phyloP scores from a whole-genome alignment of 2,329 filamentous ascomycete genomes.

The Talaromyces sp. region DNA sequence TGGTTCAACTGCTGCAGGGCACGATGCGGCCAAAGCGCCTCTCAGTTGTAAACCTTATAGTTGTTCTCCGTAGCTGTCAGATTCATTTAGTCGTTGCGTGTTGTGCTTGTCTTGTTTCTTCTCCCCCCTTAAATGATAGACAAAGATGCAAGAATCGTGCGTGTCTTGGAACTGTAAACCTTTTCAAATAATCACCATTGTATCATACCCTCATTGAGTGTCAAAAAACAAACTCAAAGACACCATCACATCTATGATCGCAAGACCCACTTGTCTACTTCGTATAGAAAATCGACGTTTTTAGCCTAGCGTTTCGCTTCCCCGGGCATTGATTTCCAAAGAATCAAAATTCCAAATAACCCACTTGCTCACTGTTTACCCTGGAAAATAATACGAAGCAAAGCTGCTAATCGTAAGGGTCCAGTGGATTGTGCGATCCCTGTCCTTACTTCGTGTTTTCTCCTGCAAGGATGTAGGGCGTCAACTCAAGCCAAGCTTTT shows the following conservation, averaged over 20 bases:
- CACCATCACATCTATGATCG: not conserved
- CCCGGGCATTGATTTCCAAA: not conserved
- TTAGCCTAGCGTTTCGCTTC: not conserved
- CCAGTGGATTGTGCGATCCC: too few species aligned
- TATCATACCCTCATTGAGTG: too few species aligned
- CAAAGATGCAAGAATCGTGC: not conserved
- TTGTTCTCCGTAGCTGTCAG: not conserved
- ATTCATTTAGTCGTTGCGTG: not conserved
- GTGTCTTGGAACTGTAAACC: too few species aligned
- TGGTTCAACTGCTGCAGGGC: constrained; percentile 11
- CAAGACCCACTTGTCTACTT: not conserved
- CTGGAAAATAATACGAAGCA: too few species aligned
- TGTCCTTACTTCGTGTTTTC: too few species aligned
- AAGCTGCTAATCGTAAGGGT: too few species aligned
- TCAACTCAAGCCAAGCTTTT: not conserved
- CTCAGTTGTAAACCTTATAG: not conserved
- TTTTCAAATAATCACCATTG: too few species aligned
- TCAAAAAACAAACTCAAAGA: not conserved
- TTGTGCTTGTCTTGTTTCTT: too few species aligned
- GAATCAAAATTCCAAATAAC: not conserved
- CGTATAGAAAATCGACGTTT: not conserved
- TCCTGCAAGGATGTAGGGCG: not conserved
- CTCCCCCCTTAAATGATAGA: not conserved
- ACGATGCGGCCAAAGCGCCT: constrained; percentile 10
- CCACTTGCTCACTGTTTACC: not conserved